Evolutionary conservation across 2,329 filamentous ascomycete genomes (phyloP).

Genomic region (Venturia effusa): DNA sequence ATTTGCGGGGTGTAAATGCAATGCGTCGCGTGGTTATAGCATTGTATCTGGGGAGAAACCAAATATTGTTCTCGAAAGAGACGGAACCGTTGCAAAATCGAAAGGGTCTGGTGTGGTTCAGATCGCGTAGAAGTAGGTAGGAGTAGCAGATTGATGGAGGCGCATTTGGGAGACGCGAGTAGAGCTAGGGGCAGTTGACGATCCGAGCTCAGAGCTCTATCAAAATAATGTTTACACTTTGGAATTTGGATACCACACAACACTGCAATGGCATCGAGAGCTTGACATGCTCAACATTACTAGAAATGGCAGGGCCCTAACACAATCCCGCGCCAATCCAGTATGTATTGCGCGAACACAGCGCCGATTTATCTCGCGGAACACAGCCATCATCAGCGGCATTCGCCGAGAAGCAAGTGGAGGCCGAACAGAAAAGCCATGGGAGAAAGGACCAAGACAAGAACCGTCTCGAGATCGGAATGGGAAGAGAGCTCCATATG

Average conservation of each 20-base stretch:
- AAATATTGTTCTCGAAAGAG: not conserved
- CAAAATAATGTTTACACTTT: not conserved
- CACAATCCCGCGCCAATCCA: not conserved
- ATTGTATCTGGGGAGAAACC: not conserved
- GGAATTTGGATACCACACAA: not conserved
- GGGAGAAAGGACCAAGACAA: not conserved
- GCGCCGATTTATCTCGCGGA: not conserved
- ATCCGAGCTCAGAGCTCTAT: not conserved
- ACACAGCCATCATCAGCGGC: not conserved
- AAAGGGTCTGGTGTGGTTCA: not conserved
- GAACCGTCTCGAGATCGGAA: not conserved
- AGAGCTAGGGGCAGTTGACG: not conserved
- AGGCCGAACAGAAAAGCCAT: not conserved
- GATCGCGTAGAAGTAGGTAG: not conserved
- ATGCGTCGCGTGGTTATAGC: not conserved
- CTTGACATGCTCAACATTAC: not conserved
- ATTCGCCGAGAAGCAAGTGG: not conserved
- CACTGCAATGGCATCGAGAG: not conserved
- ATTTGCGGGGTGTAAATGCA: not conserved
- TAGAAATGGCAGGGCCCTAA: not conserved
- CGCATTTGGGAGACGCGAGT: not conserved
- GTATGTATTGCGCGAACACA: not conserved
- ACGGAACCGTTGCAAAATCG: not conserved
- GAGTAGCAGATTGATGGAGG: not conserved
- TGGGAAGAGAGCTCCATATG: not conserved